phyloP scores from a whole-genome alignment of 257 asterid species.

The Haberlea rhodopensis region DNA sequence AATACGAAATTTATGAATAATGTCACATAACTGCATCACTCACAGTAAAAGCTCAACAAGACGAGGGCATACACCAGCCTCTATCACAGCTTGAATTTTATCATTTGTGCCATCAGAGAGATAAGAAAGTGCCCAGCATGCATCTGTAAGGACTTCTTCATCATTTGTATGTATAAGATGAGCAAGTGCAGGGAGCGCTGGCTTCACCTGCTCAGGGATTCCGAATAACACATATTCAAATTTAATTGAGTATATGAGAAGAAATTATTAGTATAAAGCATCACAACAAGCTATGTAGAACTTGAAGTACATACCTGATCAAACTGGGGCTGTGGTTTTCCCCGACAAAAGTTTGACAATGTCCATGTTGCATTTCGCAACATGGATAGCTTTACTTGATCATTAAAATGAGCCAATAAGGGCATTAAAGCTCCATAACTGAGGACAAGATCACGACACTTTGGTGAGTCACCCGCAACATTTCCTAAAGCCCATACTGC shows the following conservation, averaged over 20 bases:
- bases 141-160: slow-evolving; percentile 60
- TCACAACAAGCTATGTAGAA: slow-evolving; percentile 14
- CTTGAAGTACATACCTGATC: slow-evolving; percentile 54
- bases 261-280: no score
- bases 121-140: slow-evolving; percentile 68
- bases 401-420: slow-evolving; percentile 69
- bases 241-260: background rate
- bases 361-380: slow-evolving; percentile 95
- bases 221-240: background rate
- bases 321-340: slow-evolving; percentile 90
- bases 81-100: slow-evolving; percentile 60
- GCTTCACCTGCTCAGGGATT: slow-evolving; percentile 41
- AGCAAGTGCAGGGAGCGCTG: slow-evolving; percentile 55
- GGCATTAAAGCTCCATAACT: slow-evolving; percentile 69
- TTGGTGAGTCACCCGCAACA: slow-evolving; percentile 91
- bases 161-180: slow-evolving; percentile 51
- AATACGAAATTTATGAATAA: background rate
- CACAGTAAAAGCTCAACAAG: slow-evolving; percentile 54
- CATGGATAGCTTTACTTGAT: slow-evolving; percentile 78
- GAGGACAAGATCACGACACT: slow-evolving; percentile 90
- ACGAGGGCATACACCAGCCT: slow-evolving; percentile 58
- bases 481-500: slow-evolving; percentile 96
- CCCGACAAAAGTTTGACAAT: slow-evolving; percentile 86
- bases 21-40: slow-evolving; percentile 22
- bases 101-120: slow-evolving; percentile 62